Base-by-base conservation (phyloP, 2,329 filamentous ascomycete species). In the Lasiodiplodia sp. region DNA sequence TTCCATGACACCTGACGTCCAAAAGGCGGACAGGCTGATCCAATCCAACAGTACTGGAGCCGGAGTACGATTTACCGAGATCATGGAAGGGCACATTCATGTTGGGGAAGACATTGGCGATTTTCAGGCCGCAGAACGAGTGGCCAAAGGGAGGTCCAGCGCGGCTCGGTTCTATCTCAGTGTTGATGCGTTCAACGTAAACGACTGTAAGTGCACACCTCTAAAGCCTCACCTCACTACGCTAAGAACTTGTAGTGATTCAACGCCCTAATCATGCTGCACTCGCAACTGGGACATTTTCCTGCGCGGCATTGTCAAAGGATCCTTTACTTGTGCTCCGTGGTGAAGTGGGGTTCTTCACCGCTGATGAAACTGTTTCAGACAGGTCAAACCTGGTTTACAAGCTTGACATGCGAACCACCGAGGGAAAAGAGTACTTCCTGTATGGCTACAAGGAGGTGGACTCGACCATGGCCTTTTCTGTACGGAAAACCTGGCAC, bases 401-500 rank as follows among this genome's bases (percentile, higher is more conserved):
- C 73, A 84, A 89, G 72, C 88, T 90, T 69, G 85, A 87, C 72
- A 86, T 91, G 83, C 81, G 80, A 28, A 86, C 86, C 5, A 81
- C 84, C 3, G 79, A 87, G 69, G 86, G 86, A 14, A 79, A 82
- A 55, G 80, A 79, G 58, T 83, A 88, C 56, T 85, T 86, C 68
- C 88, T 91, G 74, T 83, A 88, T 70, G 89, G 88, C 0, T 88
- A 86, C 78, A 91, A 91, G 76, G 81, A 87, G 2, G 83, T 91
- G 51, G 86, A 90, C 76, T 85, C 88, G 4, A 85, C 84, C 0
- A 85, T 88, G 0, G 84, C 87, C 2, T 80, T 90, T 40, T 84
- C 85, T 1, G 84, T 86, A 0, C 72, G 80, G 16, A 79, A 84
- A 65, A 86, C 90, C 69, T 91, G 88, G 89, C 81, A 81, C 57